Percentiles rank a stretch among this genome's conserved stretches.
These are phyloP conservation scores for Exophiala lecanii-corni DNA, from an alignment of 2,329 filamentous ascomycete species.

Conservation along the genomic window DNA sequence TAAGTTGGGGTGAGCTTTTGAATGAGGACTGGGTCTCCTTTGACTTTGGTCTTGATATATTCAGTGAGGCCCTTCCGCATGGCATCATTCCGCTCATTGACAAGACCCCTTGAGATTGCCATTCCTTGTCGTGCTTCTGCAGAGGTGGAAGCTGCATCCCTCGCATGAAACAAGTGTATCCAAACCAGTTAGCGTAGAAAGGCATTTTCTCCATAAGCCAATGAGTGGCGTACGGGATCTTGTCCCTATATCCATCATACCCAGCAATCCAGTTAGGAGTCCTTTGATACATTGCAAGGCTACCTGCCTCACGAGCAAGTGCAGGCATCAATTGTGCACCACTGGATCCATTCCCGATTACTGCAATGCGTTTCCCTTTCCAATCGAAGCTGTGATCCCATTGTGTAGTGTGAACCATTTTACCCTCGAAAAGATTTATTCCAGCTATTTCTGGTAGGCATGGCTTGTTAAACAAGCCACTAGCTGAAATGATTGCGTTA, in stretches of 20 bases:
- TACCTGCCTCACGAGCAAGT: conserved; percentile 3
- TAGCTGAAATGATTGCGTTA: neutral
- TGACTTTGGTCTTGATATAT: neutral
- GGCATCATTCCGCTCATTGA: neutral
- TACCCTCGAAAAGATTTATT: conserved; percentile 17
- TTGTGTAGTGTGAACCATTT: conserved; percentile 29
- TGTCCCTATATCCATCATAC: neutral
- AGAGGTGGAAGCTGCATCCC: neutral
- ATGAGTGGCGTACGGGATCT: too few relatives aligned
- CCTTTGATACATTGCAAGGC: neutral
- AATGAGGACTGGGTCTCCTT: neutral
- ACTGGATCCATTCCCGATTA: conserved; percentile 32
- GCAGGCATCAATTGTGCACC: conserved; percentile 29
- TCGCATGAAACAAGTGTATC: neutral
- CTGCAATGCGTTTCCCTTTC: conserved; percentile 28
- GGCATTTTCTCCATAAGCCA: neutral
- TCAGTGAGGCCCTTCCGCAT: neutral
- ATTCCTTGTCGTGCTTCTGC: neutral
- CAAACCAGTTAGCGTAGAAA: neutral
- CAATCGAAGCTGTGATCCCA: conserved; percentile 28
- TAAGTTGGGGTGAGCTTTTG: neutral
- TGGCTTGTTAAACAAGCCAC: neutral
- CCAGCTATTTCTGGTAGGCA: neutral
- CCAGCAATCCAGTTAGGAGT: neutral
- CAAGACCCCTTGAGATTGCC: neutral